Conservation (phyloP, 1,139 yeast genomes). For the Protomyces lactucae-debilis region DNA sequence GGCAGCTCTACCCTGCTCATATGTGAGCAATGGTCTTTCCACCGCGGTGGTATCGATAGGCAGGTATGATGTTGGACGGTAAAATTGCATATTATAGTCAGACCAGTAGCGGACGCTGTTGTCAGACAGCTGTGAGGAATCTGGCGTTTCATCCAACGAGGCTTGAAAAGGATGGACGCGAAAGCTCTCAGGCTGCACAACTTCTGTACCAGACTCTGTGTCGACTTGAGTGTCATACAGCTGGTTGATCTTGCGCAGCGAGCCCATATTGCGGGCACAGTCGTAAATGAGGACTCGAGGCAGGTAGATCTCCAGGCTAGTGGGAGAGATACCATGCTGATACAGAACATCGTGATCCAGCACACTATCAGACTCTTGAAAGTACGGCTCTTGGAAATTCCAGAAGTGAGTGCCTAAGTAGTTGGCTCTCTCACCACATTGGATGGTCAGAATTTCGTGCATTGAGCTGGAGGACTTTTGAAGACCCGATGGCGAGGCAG, state of each 20-base stretch:
- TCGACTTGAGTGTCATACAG: conserved; percentile 32
- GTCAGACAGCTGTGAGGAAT: conserved; percentile 38
- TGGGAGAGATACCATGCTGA: conserved; percentile 43
- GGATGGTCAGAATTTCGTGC: conserved; percentile 68
- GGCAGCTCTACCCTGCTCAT: conserved; percentile 12
- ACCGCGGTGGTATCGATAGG: conserved; percentile 30
- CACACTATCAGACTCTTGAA: conserved; percentile 41
- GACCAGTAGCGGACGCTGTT: conserved; percentile 66
- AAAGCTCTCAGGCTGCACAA: conserved; percentile 50
- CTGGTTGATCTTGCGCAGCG: conserved; percentile 35
- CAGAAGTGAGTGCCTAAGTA: conserved; percentile 72
- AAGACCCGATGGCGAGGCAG: no score
- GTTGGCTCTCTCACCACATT: conserved; percentile 68
- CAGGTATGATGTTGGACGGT: conserved; percentile 57
- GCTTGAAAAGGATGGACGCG: conserved; percentile 42
- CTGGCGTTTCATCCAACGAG: conserved; percentile 46
- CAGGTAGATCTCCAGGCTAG: conserved; percentile 55
- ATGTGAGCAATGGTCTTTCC: conserved; percentile 1
- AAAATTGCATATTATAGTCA: conserved; percentile 67
- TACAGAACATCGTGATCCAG: conserved; percentile 49
- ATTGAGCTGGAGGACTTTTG: conserved; percentile 38
- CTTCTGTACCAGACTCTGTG: conserved; percentile 11
- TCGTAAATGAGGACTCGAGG: conserved; percentile 83
- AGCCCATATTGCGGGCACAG: conserved; percentile 38
- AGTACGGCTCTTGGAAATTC: conserved; percentile 71